A percentile compares a stretch with the other conserved stretches of the same genome.
Conservation (phyloP, 2,329 filamentous ascomycete species). For the Epichloe sylvatica region DNA sequence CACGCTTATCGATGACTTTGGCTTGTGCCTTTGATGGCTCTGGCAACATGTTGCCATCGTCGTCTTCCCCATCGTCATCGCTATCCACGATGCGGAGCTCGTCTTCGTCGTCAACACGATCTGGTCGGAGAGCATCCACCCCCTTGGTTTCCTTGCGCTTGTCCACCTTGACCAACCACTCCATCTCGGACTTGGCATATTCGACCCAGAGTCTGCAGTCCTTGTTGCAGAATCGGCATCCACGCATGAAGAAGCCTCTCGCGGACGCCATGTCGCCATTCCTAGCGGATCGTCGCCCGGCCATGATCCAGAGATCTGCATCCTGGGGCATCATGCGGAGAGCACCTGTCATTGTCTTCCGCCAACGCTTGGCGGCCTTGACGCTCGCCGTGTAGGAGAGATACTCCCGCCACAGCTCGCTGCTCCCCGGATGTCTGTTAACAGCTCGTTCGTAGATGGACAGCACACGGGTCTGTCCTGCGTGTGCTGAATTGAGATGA, state of each 20-base stretch:
- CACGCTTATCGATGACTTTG: conserved; percentile 33
- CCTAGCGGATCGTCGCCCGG: conserved; percentile 61
- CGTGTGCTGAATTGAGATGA: conserved; percentile 47
- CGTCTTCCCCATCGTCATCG: conserved; percentile 33
- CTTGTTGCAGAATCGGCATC: conserved; percentile 73
- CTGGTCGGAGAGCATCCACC: conserved; percentile 29
- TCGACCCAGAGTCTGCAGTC: conserved; percentile 70
- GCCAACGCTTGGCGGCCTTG: conserved; percentile 52
- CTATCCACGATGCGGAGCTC: conserved; percentile 29
- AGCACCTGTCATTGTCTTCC: conserved; percentile 50
- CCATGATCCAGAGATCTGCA: conserved; percentile 73
- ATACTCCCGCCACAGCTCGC: conserved; percentile 80
- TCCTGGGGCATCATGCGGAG: conserved; percentile 78
- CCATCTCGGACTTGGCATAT: conserved; percentile 83
- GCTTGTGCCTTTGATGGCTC: conserved; percentile 27
- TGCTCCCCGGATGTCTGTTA: conserved; percentile 62
- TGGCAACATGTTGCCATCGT: conserved; percentile 29
- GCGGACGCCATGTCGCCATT: conserved; percentile 81
- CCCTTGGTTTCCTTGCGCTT: conserved; percentile 46
- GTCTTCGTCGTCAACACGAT: conserved; percentile 34
- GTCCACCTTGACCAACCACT: conserved; percentile 74
- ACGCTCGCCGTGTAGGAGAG: conserved; percentile 64
- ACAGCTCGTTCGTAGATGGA: conserved; percentile 80
- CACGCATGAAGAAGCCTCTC: conserved; percentile 73
- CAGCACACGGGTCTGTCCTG: conserved; percentile 71